These are phyloP conservation scores for Mortierella sp. DNA, from an alignment of 371 early-diverging fungal species.

Conservation along the genomic window DNA sequence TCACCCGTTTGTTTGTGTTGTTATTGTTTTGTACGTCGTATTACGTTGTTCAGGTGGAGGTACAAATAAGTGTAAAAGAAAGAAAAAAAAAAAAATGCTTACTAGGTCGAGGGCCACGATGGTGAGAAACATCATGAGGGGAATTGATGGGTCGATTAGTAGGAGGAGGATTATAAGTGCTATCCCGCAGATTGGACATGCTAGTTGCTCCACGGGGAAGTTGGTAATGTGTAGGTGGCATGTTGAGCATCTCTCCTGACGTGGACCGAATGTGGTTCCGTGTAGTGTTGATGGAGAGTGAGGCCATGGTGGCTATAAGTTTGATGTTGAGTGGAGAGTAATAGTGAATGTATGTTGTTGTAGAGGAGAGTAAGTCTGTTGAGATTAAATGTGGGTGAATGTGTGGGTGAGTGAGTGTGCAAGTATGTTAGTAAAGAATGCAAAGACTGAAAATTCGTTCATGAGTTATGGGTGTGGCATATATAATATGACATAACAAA, in stretches of 20 bases:
- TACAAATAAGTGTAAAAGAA: not conserved
- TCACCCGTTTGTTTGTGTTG: not conserved
- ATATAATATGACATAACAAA: slow-evolving; percentile 3
- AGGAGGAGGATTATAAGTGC: slow-evolving; percentile 29
- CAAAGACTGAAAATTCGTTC: slow-evolving; percentile 5
- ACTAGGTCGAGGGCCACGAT: slow-evolving; percentile 39
- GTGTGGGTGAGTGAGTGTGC: slow-evolving; percentile 1
- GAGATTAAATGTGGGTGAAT: not conserved
- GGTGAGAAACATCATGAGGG: slow-evolving; percentile 21
- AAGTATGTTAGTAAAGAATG: not conserved
- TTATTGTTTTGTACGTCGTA: slow-evolving; percentile 1
- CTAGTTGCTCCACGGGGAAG: slow-evolving; percentile 54
- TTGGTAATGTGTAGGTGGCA: slow-evolving; percentile 45
- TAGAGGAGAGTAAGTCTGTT: not conserved
- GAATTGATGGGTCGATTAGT: slow-evolving; percentile 25
- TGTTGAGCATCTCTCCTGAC: slow-evolving; percentile 53
- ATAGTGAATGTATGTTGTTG: not conserved
- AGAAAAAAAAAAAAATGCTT: slow-evolving; percentile 15
- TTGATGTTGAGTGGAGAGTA: slow-evolving; percentile 3
- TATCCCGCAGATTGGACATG: slow-evolving; percentile 52
- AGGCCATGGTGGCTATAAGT: slow-evolving; percentile 30
- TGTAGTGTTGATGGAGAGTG: slow-evolving; percentile 57
- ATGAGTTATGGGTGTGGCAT: not conserved
- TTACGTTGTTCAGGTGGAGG: not conserved
- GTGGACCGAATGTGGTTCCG: slow-evolving; percentile 56